Evolutionary conservation across 2,329 filamentous ascomycete genomes (phyloP).

Genomic region (Pezicula neosporulosa): DNA sequence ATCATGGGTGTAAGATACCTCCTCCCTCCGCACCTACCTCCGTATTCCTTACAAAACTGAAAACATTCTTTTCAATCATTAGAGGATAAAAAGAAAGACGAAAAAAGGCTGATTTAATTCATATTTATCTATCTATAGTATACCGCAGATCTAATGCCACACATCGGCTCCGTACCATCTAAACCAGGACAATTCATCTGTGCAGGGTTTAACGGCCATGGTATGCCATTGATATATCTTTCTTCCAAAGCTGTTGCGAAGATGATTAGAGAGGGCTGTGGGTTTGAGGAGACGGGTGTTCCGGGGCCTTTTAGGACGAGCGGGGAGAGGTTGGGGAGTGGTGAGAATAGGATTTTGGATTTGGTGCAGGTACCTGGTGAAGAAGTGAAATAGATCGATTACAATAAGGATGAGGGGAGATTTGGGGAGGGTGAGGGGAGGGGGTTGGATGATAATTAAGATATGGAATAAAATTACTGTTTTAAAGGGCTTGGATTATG

Average conservation of each 20-base stretch:
- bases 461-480: too few relatives aligned
- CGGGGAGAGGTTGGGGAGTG: slow-evolving; percentile 32
- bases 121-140: background rate
- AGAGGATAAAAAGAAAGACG: too few relatives aligned
- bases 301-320: background rate
- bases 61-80: too few relatives aligned
- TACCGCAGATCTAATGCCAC: background rate
- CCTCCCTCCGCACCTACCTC: too few relatives aligned
- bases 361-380: too few relatives aligned
- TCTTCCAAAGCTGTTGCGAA: background rate
- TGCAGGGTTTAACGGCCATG: background rate
- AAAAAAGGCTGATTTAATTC: background rate
- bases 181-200: background rate
- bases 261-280: background rate
- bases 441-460: too few relatives aligned
- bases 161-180: background rate
- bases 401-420: too few relatives aligned
- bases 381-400: too few relatives aligned
- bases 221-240: background rate
- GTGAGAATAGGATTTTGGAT: too few relatives aligned
- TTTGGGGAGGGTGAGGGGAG: too few relatives aligned
- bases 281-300: background rate
- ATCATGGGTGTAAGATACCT: background rate
- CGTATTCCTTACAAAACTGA: too few relatives aligned
- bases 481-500: too few relatives aligned